These are phyloP conservation scores for Knoxia roxburghii DNA, from an alignment of 257 asterid species.

Conservation along the genomic window DNA sequence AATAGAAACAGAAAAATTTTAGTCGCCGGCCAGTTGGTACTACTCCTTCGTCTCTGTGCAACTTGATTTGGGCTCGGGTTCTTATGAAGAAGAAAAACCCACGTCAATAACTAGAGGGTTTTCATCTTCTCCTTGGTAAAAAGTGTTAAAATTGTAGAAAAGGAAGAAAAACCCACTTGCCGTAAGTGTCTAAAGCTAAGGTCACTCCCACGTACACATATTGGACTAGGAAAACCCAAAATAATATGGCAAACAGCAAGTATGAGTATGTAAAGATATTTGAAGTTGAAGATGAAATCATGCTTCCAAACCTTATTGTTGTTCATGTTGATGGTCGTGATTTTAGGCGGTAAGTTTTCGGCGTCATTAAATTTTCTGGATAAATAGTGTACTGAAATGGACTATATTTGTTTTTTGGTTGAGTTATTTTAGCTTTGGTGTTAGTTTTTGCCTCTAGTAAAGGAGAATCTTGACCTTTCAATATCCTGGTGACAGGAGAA, in stretches of 20 bases:
- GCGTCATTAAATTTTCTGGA: background rate
- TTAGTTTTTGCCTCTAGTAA: too few relatives aligned
- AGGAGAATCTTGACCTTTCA: too few relatives aligned
- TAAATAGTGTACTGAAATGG: background rate
- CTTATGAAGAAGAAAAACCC: too few relatives aligned
- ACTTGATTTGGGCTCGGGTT: too few relatives aligned
- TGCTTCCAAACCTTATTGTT: slow-evolving; percentile 53
- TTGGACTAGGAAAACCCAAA: background rate
- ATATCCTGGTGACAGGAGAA: background rate
- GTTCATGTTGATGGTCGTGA: slow-evolving; percentile 53
- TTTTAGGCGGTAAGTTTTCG: slow-evolving; percentile 37
- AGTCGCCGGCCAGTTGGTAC: too few relatives aligned
- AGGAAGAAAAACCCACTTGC: background rate
- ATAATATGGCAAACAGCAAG: slow-evolving; percentile 68
- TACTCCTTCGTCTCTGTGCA: too few relatives aligned
- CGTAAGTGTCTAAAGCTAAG: background rate
- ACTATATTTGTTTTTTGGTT: too few relatives aligned
- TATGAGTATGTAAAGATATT: slow-evolving; percentile 76
- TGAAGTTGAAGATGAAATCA: slow-evolving; percentile 62
- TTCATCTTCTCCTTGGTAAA: too few relatives aligned
- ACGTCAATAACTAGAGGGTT: too few relatives aligned
- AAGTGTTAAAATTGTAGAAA: too few relatives aligned
- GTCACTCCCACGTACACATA: background rate
- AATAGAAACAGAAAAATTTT: too few relatives aligned
- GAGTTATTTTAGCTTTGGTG: too few relatives aligned